Conservation (phyloP, 2,329 filamentous ascomycete genomes). For the Ceratocystis huliohia region DNA sequence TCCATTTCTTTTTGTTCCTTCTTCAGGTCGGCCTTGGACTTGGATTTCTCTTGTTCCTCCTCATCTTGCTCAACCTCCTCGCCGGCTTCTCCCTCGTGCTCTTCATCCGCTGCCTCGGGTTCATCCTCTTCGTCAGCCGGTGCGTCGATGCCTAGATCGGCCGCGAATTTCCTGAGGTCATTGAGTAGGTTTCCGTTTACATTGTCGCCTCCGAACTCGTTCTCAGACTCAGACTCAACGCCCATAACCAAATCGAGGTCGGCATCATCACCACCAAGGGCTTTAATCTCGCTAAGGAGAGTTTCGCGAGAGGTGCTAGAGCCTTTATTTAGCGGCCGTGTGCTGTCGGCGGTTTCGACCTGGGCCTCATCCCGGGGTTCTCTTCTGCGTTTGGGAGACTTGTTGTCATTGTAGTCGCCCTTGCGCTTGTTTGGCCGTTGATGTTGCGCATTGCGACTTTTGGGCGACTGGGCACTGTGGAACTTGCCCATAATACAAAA, state of each 20-base stretch:
- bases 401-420: constrained; percentile 18
- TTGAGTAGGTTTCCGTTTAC: constrained; percentile 16
- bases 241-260: constrained; percentile 50
- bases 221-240: constrained; percentile 32
- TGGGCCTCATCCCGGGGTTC: background rate
- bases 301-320: constrained; percentile 24
- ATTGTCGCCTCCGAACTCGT: constrained; percentile 27
- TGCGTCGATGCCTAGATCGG: constrained; percentile 18
- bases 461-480: constrained; percentile 21
- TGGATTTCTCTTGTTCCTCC: constrained; percentile 26
- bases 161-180: constrained; percentile 18
- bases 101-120: background rate
- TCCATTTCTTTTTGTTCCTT: constrained; percentile 27
- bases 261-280: constrained; percentile 52
- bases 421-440: constrained; percentile 21
- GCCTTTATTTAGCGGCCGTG: constrained; percentile 15
- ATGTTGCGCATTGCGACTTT: constrained; percentile 21
- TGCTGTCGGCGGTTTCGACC: constrained; percentile 1
- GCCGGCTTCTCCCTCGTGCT: background rate
- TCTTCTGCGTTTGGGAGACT: constrained; percentile 15
- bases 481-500: constrained; percentile 19
- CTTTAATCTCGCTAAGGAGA: constrained; percentile 50
- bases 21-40: constrained; percentile 31
- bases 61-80: background rate
- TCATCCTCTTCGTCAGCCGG: constrained; percentile 13